Evolutionary conservation across 2,329 filamentous ascomycete genomes (phyloP), one percentile per base, ranked within the genome.

Genomic region (Ascochyta koolunga): DNA sequence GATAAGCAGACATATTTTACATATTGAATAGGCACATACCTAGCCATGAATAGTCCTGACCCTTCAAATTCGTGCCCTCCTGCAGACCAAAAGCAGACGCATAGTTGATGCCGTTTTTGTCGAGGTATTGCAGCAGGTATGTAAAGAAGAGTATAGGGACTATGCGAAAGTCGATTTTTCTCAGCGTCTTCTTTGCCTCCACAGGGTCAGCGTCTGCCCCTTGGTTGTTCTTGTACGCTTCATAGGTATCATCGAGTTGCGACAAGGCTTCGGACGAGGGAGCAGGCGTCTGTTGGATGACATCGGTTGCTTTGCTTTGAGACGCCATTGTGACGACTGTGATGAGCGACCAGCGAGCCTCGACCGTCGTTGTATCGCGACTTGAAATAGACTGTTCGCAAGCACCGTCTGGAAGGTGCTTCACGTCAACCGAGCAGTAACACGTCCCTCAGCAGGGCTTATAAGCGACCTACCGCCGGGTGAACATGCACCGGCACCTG

Each of bases 81-180:
- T 79, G 68, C 11, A 83, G 65, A 0, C 80, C 80, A 59, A 79
- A 83, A 0, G 78, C 77, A 50, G 76, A 78, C 7, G 80, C 79
- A 65, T 82, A 83, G 60, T 80, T 81, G 67, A 81, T 77, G 0
- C 76, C 75, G 62, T 80, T 80, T 68, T 78, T 78, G 53, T 78
- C 76, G 4, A 78, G 67, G 51, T 78, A 74, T 49, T 78, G 76
- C 36, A 78, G 47, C 4, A 77, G 61, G 56, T 78, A 73, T 10
- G 58, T 70, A 52, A 73, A 65, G 59, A 72, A 72, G 0, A 73
- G 51, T 11, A 73, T 67, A 1, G 70, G 69, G 3, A 72, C 65
- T 13, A 73, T 67, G 10, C 65, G 54, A 15, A 42, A 18, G 38
- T 73, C 70, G 16, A 73, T 69, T 41, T 72, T 73, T 31, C 65